Evolutionary conservation across 371 early-diverging fungal genomes (phyloP).

Genomic region (Mortierella sp.): DNA sequence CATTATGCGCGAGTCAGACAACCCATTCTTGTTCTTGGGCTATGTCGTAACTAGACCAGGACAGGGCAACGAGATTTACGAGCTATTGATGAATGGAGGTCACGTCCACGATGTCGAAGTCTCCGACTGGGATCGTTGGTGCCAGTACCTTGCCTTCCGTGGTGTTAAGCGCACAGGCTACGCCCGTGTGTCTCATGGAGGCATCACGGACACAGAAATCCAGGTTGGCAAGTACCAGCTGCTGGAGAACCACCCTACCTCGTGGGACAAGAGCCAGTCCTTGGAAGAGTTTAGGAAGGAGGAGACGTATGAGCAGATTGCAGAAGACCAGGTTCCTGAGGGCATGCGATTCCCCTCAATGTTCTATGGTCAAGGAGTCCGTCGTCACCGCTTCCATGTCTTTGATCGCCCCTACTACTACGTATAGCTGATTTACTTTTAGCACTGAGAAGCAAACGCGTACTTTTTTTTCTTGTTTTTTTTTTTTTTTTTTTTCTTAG

Average conservation of each 20-base stretch:
- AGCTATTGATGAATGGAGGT: slow-evolving; percentile 72
- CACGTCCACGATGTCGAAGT: slow-evolving; percentile 82
- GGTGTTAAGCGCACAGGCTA: slow-evolving; percentile 80
- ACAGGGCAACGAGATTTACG: slow-evolving; percentile 65
- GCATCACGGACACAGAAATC: slow-evolving; percentile 88
- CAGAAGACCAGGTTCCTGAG: slow-evolving; percentile 63
- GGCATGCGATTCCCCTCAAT: slow-evolving; percentile 73
- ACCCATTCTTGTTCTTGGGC: slow-evolving; percentile 85
- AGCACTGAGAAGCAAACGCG: too few species aligned
- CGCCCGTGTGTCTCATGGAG: slow-evolving; percentile 82
- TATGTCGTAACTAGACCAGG: slow-evolving; percentile 86
- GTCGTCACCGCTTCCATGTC: slow-evolving; percentile 83
- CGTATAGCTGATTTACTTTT: slow-evolving; percentile 7
- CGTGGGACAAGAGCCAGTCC: slow-evolving; percentile 38
- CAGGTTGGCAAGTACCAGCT: slow-evolving; percentile 85
- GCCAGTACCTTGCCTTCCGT: slow-evolving; percentile 85
- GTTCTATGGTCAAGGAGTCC: slow-evolving; percentile 76
- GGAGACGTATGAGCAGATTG: slow-evolving; percentile 66
- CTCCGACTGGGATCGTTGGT: slow-evolving; percentile 86
- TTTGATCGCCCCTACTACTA: slow-evolving; percentile 82
- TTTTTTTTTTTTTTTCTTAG: too few species aligned
- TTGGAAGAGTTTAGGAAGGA: slow-evolving; percentile 55
- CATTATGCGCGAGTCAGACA: slow-evolving; percentile 76
- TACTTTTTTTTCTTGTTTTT: too few species aligned
- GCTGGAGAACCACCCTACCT: slow-evolving; percentile 57